These are phyloP conservation scores for Plantago ovata DNA, from an alignment of 257 asterid genomes.

Conservation along the genomic window DNA sequence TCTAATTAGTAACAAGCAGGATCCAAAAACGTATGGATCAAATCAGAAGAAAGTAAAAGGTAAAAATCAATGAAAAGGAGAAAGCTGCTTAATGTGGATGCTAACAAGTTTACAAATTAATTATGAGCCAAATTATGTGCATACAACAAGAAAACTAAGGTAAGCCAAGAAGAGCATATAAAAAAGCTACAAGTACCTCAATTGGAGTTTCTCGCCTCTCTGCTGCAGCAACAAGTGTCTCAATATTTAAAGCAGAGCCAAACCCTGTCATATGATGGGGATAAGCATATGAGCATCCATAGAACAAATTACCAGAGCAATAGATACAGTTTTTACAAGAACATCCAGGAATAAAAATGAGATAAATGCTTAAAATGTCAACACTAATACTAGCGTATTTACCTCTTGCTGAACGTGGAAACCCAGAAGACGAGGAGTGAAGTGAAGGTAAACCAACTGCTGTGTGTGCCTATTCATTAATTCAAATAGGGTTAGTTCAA, in stretches of 20 bases:
- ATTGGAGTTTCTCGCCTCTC: conserved; percentile 92
- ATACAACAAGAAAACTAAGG: conserved; percentile 9
- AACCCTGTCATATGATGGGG: conserved; percentile 48
- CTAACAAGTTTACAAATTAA: no score
- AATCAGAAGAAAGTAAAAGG: no score
- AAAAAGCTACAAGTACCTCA: conserved; percentile 53
- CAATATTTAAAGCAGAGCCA: conserved; percentile 95
- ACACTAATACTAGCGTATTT: conserved; percentile 62
- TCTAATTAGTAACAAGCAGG: no score
- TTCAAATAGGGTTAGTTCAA: no score
- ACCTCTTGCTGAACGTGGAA: conserved; percentile 59
- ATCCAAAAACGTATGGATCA: no score
- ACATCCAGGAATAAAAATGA: no score
- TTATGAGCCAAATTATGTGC: conserved; percentile 16
- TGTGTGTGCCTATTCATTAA: conserved; percentile 53
- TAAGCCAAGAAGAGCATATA: conserved; percentile 12
- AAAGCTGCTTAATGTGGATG: no score
- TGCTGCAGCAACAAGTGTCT: conserved; percentile 97
- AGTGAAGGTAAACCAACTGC: conserved; percentile 40
- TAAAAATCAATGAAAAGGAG: no score
- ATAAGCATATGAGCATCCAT: conserved; percentile 9
- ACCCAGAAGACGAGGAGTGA: conserved; percentile 60
- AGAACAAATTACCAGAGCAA: no score
- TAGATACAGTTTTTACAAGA: no score
- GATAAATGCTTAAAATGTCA: not conserved